Evolutionary conservation across 495 filamentous ascomycete species (phyloP).

Genomic region (Tuber microsphaerosporum): DNA sequence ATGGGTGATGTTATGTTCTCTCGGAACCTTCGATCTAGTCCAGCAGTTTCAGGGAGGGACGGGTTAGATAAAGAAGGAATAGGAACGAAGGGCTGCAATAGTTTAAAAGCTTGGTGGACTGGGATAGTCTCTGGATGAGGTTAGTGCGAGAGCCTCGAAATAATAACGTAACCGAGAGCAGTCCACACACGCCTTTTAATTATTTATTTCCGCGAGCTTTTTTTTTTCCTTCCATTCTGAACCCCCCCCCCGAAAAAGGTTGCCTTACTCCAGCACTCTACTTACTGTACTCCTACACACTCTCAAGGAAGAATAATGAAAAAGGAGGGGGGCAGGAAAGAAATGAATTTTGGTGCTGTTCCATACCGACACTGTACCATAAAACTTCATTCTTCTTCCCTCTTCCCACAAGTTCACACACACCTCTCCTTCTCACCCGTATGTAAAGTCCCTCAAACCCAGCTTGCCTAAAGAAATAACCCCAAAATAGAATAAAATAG

Average conservation of each 20-base stretch:
- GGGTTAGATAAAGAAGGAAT: slow-evolving; percentile 39
- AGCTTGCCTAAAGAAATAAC: slow-evolving; percentile 21
- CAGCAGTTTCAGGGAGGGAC: slow-evolving; percentile 37
- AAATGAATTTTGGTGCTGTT: background rate
- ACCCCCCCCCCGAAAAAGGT: background rate
- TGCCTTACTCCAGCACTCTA: background rate
- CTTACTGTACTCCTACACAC: background rate
- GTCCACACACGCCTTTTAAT: background rate
- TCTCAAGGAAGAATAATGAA: background rate
- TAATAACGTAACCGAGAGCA: slow-evolving; percentile 36
- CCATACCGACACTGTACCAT: background rate
- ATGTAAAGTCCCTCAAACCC: slow-evolving; percentile 32
- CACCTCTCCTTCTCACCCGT: slow-evolving; percentile 10
- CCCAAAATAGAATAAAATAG: background rate
- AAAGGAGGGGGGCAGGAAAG: background rate
- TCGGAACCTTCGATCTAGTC: slow-evolving; percentile 36
- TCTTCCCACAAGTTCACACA: slow-evolving; percentile 29
- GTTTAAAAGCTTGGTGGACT: slow-evolving; percentile 37
- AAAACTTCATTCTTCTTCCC: slow-evolving; percentile 20
- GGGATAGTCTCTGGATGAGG: slow-evolving; percentile 22
- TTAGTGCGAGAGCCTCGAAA: slow-evolving; percentile 32
- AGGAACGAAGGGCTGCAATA: slow-evolving; percentile 27
- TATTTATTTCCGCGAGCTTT: slow-evolving; percentile 18
- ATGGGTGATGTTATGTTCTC: slow-evolving; percentile 23
- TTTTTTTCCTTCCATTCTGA: slow-evolving; percentile 26